A percentile compares a stretch with the other conserved stretches of the same genome.
Conservation (phyloP, 1,139 yeast species). For the Lodderomyces elongisporus region DNA sequence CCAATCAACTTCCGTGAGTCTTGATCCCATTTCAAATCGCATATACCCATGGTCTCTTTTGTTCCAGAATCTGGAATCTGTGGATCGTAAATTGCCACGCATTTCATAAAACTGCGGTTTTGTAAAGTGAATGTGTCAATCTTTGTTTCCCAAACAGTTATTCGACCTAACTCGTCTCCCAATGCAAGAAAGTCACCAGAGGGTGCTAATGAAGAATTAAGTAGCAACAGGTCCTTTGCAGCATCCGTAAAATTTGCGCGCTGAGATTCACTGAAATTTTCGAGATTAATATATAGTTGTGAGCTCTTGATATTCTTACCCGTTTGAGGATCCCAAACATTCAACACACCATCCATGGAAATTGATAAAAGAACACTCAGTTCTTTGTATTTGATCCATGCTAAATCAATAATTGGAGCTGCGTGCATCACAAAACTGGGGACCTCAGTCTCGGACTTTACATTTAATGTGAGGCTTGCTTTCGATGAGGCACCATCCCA, state of each 20-base stretch:
- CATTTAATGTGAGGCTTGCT: slow-evolving; percentile 29
- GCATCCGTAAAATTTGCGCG: no score
- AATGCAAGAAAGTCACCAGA: slow-evolving; percentile 47
- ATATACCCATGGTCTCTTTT: slow-evolving; percentile 24
- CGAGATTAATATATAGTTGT: slow-evolving; percentile 21
- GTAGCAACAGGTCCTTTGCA: slow-evolving; percentile 25
- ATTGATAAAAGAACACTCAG: slow-evolving; percentile 27
- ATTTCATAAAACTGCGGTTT: slow-evolving; percentile 11
- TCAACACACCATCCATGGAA: slow-evolving; percentile 67
- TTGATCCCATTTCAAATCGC: slow-evolving; percentile 42
- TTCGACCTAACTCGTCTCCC: slow-evolving; percentile 59
- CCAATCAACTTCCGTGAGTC: slow-evolving; percentile 30
- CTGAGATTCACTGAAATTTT: slow-evolving; percentile 16
- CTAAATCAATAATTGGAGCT: slow-evolving; percentile 51
- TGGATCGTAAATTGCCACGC: slow-evolving; percentile 3
- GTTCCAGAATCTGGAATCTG: neutral
- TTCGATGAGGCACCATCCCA: slow-evolving; percentile 66
- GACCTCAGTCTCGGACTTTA: slow-evolving; percentile 11
- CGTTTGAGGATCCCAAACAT: slow-evolving; percentile 58
- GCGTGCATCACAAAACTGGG: slow-evolving; percentile 32
- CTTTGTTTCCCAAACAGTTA: slow-evolving; percentile 48
- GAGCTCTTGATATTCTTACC: slow-evolving; percentile 29
- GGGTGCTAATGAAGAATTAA: slow-evolving; percentile 50
- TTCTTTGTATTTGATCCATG: slow-evolving; percentile 41
- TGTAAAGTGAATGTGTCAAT: slow-evolving; percentile 9